Evolutionary conservation across 805 yeast genomes (phyloP).

Genomic region (Nakazawaea laoshanensis): DNA sequence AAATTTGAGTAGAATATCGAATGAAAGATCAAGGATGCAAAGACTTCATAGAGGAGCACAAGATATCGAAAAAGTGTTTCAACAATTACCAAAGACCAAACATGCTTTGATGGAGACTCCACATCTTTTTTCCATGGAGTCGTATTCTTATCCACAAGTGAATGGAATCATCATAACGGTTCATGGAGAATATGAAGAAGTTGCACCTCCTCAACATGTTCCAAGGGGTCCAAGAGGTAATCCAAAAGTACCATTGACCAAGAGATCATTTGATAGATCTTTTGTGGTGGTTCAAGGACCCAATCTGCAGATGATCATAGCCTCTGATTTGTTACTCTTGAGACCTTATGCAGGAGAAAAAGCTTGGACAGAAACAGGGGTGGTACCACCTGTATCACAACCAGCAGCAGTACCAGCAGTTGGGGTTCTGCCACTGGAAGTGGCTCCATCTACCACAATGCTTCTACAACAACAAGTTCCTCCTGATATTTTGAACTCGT

Average conservation of each 20-base stretch:
- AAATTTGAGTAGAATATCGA: constrained; percentile 58
- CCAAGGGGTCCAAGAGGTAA: constrained; percentile 9
- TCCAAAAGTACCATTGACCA: constrained; percentile 30
- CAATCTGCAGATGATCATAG: constrained; percentile 67
- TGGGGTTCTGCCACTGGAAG: constrained; percentile 13
- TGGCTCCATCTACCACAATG: no score
- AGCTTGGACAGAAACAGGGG: constrained; percentile 37
- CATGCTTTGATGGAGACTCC: constrained; percentile 65
- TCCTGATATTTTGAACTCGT: constrained; percentile 41
- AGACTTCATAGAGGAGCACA: constrained; percentile 66
- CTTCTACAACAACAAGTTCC: constrained; percentile 39
- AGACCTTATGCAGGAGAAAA: constrained; percentile 48
- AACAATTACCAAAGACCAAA: constrained; percentile 66
- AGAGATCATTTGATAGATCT: constrained; percentile 80
- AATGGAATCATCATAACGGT: constrained; percentile 70
- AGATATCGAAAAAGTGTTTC: constrained; percentile 51
- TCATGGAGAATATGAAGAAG: constrained; percentile 82
- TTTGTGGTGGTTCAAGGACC: constrained; percentile 68
- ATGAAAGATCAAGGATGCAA: constrained; percentile 43
- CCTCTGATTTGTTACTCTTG: constrained; percentile 72
- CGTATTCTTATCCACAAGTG: constrained; percentile 61
- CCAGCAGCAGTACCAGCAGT: no score
- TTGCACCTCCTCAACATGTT: constrained; percentile 37
- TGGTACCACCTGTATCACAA: constrained; percentile 7
- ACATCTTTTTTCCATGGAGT: constrained; percentile 64